These are phyloP conservation scores for Calonectria montana DNA, from an alignment of 2,329 filamentous ascomycete species.

Conservation along the genomic window DNA sequence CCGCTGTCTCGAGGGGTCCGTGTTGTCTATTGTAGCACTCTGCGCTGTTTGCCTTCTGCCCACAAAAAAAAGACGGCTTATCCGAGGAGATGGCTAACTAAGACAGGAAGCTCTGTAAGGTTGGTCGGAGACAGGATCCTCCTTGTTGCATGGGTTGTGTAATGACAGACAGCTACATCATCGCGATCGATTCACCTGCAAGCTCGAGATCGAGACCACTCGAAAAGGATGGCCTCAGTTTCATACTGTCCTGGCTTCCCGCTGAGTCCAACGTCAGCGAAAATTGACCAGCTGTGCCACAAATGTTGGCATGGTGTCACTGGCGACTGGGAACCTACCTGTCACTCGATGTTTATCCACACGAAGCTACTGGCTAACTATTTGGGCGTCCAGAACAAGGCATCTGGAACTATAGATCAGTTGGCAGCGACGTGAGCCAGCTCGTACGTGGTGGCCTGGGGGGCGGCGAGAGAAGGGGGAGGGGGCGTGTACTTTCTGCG, in stretches of 20 bases:
- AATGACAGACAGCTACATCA: constrained; percentile 35
- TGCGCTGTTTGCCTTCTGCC: constrained; percentile 15
- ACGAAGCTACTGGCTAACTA: constrained; percentile 8
- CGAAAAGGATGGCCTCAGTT: constrained; percentile 9
- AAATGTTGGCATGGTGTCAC: not conserved
- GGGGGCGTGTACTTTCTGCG: constrained; percentile 28
- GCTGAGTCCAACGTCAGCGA: constrained; percentile 15
- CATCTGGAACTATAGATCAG: constrained; percentile 16
- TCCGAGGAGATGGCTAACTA: constrained; percentile 25
- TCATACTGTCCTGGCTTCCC: constrained; percentile 15
- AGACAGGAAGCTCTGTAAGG: constrained; percentile 37
- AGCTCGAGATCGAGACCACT: constrained; percentile 28
- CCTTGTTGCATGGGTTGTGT: constrained; percentile 36
- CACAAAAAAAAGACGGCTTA: not conserved
- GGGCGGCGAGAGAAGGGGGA: not conserved
- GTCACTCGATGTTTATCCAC: constrained; percentile 1
- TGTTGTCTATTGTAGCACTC: constrained; percentile 10
- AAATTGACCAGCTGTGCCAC: not conserved
- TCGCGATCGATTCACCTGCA: constrained; percentile 38
- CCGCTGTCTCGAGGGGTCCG: not conserved
- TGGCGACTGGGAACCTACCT: not conserved
- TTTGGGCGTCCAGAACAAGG: constrained; percentile 17
- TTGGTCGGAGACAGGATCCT: constrained; percentile 25
- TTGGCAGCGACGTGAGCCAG: constrained; percentile 14
- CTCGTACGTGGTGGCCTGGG: constrained; percentile 10